Percentiles rank a stretch among this genome's conserved stretches.
phyloP scores from a whole-genome alignment of 345 rosid genomes.

The Sisymbrium altissimum region DNA sequence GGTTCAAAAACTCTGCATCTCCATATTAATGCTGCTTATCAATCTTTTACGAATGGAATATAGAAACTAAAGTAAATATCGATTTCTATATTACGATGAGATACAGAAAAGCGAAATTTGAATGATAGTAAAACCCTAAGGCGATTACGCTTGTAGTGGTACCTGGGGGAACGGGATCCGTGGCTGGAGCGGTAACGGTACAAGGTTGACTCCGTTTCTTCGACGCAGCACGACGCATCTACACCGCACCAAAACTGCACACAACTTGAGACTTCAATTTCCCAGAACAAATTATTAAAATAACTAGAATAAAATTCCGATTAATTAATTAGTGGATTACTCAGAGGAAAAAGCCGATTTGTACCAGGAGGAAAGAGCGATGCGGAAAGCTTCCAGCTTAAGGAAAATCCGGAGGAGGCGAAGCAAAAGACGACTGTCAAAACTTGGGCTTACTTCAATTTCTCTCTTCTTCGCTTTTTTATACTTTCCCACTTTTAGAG shows the following conservation, averaged over 20 bases:
- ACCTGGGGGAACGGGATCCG: slow-evolving; percentile 92
- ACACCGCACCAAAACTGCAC: slow-evolving; percentile 14
- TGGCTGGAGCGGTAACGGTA: slow-evolving; percentile 48
- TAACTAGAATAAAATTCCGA: neutral
- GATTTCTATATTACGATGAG: too few species aligned
- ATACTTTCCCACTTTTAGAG: neutral
- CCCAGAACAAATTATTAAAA: neutral
- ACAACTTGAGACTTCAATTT: neutral
- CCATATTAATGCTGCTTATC: neutral
- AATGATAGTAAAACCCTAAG: too few species aligned
- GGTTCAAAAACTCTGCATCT: too few species aligned
- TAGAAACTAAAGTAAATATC: too few species aligned
- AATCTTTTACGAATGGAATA: too few species aligned
- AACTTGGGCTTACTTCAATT: neutral
- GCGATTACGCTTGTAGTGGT: too few species aligned
- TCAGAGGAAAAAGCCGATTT: neutral
- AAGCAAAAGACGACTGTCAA: neutral
- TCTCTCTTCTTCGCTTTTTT: neutral
- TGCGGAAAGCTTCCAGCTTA: neutral
- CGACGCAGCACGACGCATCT: slow-evolving; percentile 86
- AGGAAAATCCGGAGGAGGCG: neutral
- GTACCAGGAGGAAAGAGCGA: neutral
- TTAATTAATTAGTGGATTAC: neutral
- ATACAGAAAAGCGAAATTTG: too few species aligned
- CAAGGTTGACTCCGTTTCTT: slow-evolving; percentile 74